phyloP scores from a whole-genome alignment of 2,329 filamentous ascomycete species.

The Cordyceps cicadae region DNA sequence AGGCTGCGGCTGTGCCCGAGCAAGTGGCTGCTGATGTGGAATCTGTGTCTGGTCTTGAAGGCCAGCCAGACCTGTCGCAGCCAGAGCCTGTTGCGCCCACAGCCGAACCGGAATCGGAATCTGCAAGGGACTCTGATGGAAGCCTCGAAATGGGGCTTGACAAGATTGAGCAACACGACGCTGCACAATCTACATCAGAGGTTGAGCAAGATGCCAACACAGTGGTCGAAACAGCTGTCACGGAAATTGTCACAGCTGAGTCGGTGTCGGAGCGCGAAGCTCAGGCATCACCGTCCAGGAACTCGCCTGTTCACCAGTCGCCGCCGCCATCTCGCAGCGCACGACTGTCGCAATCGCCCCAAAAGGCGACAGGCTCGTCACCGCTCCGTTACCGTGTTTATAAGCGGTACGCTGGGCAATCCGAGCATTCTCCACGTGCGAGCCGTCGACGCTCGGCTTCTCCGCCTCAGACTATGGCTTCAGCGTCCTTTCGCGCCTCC shows the following conservation, averaged over 20 bases:
- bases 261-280: neutral
- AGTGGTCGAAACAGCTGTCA: neutral
- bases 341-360: neutral
- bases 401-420: slow-evolving; percentile 11
- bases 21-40: neutral
- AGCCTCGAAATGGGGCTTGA: neutral
- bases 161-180: neutral
- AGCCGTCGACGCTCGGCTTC: neutral
- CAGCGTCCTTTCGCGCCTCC: neutral
- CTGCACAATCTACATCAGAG: neutral
- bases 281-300: slow-evolving; percentile 15
- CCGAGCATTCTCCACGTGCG: neutral
- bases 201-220: neutral
- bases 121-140: neutral
- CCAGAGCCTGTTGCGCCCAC: neutral
- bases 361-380: slow-evolving; percentile 15
- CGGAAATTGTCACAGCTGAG: neutral
- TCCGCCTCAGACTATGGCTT: slow-evolving; percentile 2
- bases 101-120: neutral
- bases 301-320: slow-evolving; percentile 14
- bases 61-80: neutral
- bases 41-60: neutral
- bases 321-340: slow-evolving; percentile 2
- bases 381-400: slow-evolving; percentile 28
- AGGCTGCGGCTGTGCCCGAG: neutral